Evolutionary conservation across 148 eudicot genomes (phyloP).

Genomic region (Rhododendron simsii): DNA sequence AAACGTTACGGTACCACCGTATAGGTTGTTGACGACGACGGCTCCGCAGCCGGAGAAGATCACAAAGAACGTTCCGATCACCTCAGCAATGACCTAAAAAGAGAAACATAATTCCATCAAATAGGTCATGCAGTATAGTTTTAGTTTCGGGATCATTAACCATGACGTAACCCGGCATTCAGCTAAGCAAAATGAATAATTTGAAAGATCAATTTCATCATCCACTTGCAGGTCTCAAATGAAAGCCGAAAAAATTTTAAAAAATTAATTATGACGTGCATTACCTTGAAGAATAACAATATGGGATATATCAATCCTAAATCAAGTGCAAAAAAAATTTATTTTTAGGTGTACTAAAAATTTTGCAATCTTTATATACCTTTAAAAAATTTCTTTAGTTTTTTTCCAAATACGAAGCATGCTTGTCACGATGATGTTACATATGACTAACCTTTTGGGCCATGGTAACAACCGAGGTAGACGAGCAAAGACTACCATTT

Average conservation of each 20-base stretch:
- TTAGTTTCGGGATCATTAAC: not conserved
- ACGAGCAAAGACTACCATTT: constrained; percentile 19
- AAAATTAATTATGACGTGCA: too few relatives aligned
- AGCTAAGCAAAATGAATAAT: not conserved
- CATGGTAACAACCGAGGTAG: constrained; percentile 29
- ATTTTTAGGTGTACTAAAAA: too few relatives aligned
- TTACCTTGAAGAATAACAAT: too few relatives aligned
- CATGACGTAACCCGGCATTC: not conserved
- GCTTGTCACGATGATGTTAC: not conserved
- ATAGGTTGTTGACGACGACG: constrained; percentile 57
- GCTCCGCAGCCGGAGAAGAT: constrained; percentile 81
- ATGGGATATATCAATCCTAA: too few relatives aligned
- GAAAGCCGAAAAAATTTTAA: too few relatives aligned
- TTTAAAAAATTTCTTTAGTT: not conserved
- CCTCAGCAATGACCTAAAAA: constrained; percentile 20
- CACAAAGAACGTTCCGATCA: constrained; percentile 53
- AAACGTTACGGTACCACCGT: constrained; percentile 56
- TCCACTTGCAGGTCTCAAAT: not conserved
- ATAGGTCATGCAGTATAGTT: not conserved
- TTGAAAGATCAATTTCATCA: not conserved
- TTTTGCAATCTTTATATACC: not conserved
- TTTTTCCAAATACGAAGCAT: too few relatives aligned
- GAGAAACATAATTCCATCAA: not conserved
- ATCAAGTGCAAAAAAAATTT: too few relatives aligned
- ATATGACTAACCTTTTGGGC: constrained; percentile 43